These are phyloP conservation scores for Lolium rigidum DNA, from an alignment of 176 grass and related monocot species.

Conservation along the genomic window DNA sequence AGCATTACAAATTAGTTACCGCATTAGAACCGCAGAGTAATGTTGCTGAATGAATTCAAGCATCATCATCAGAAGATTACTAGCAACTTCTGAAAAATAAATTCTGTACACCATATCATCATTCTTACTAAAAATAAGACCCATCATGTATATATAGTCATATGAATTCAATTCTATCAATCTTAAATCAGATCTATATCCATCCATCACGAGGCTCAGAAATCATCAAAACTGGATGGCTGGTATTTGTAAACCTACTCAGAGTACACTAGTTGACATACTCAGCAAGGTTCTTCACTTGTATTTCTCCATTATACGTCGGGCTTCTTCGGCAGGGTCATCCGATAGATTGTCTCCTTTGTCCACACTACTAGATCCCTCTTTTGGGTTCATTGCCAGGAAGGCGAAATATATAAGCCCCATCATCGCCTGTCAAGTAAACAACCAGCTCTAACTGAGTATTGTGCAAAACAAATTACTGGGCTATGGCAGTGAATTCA, in stretches of 20 bases:
- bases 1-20: not conserved
- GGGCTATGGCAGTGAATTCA: not conserved
- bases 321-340: constrained; percentile 79
- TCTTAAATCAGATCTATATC: constrained; percentile 14
- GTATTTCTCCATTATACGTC: constrained; percentile 98
- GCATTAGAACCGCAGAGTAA: not conserved
- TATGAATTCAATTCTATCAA: not conserved
- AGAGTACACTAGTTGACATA: not conserved
- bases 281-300: constrained; percentile 48
- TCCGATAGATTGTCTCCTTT: constrained; percentile 42
- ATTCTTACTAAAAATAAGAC: not conserved
- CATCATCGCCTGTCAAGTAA: constrained; percentile 70
- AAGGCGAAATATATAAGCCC: constrained; percentile 88
- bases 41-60: no score
- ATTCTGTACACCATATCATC: not conserved
- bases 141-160: not conserved
- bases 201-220: not conserved
- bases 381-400: constrained; percentile 73
- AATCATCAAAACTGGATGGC: constrained; percentile 20
- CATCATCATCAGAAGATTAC: not conserved
- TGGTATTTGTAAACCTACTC: not conserved
- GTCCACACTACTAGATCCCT: constrained; percentile 46
- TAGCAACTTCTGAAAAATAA: not conserved
- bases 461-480: not conserved
- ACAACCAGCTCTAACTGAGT: not conserved